Percentiles rank a stretch among this genome's conserved stretches.
Evolutionary conservation across 163 green algal genomes (phyloP).

Genomic region (Picocystis sp.): DNA sequence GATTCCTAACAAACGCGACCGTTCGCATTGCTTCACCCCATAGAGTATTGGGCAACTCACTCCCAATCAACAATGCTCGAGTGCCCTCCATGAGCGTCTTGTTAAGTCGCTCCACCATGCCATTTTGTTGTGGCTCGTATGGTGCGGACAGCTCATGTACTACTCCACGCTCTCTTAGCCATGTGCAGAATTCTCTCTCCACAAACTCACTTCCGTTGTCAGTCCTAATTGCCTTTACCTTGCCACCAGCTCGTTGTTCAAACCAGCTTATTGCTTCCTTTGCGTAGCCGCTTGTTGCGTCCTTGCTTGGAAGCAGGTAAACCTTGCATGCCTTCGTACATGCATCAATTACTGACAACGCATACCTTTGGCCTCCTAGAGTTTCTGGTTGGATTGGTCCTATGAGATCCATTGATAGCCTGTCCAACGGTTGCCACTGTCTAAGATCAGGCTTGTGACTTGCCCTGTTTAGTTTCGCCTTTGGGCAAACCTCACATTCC

Average conservation of each 20-base stretch:
- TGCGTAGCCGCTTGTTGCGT: no score
- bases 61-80: slow-evolving; percentile 8
- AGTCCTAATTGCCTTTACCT: slow-evolving; percentile 10
- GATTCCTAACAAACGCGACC: slow-evolving; percentile 12
- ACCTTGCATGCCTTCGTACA: no score
- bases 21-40: slow-evolving; percentile 18
- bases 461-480: no score
- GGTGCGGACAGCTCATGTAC: slow-evolving; percentile 9
- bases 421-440: no score
- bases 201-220: slow-evolving; percentile 24
- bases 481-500: no score
- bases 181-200: neutral
- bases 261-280: neutral
- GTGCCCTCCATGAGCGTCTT: slow-evolving; percentile 11
- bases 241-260: slow-evolving; percentile 5
- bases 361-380: no score
- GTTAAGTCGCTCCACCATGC: slow-evolving; percentile 23
- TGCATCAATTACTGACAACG: no score
- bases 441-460: no score
- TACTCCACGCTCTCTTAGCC: slow-evolving; percentile 14
- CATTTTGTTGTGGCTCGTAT: slow-evolving; percentile 29
- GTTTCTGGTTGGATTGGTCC: no score
- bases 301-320: no score
- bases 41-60: slow-evolving; percentile 6
- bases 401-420: no score